phyloP scores from a whole-genome alignment of 176 grass and related monocot species.

The Aegilops bicornis region DNA sequence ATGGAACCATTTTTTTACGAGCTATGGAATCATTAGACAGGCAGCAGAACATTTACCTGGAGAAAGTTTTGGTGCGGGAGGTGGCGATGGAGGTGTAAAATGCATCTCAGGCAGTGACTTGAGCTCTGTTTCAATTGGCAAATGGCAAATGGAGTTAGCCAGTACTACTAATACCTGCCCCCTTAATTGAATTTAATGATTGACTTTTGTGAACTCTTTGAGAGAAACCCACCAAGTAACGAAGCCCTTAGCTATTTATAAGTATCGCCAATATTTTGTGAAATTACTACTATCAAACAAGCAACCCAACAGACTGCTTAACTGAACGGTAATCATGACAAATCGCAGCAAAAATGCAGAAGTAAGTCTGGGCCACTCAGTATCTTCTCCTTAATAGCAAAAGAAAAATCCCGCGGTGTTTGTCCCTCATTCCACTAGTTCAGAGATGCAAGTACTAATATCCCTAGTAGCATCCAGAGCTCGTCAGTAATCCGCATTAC shows the following conservation, averaged over 20 bases:
- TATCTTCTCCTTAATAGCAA: background rate
- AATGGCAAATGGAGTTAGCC: background rate
- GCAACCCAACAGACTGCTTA: background rate
- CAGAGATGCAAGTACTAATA: background rate
- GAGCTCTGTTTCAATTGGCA: constrained; percentile 10
- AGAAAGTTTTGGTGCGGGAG: background rate
- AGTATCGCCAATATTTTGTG: background rate
- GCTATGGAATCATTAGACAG: background rate
- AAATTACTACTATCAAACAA: background rate
- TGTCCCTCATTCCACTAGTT: background rate
- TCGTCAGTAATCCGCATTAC: background rate
- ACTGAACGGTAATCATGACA: background rate
- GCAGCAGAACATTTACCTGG: background rate
- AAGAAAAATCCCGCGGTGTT: background rate
- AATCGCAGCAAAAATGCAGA: background rate
- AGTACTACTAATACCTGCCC: background rate
- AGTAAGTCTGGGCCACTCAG: background rate
- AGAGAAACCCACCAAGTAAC: background rate
- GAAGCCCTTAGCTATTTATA: background rate
- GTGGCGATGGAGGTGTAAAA: constrained; percentile 8
- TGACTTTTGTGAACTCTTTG: background rate
- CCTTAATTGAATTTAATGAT: background rate
- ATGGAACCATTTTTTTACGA: background rate
- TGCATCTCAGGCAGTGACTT: constrained; percentile 36
- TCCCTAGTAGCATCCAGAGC: background rate